Evolutionary conservation across 1,139 yeast genomes (phyloP).

Genomic region (Sugiyamaella japonica): DNA sequence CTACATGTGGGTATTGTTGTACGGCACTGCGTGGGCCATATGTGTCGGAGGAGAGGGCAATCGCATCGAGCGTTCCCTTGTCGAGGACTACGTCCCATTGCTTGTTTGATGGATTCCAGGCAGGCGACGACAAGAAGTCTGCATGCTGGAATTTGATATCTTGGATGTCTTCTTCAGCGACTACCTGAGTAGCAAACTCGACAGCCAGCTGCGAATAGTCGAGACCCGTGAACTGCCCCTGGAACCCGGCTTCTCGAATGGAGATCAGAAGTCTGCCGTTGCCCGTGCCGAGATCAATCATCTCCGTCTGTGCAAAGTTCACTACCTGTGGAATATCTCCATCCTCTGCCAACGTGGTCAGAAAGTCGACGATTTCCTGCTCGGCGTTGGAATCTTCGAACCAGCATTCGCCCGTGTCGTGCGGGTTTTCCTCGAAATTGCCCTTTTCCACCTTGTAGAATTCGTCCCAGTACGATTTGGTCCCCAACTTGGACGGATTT

Average conservation of each 20-base stretch:
- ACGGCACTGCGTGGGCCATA: constrained; percentile 50
- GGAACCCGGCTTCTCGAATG: constrained; percentile 59
- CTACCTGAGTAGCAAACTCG: constrained; percentile 64
- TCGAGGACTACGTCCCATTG: constrained; percentile 76
- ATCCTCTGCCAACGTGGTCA: constrained; percentile 46
- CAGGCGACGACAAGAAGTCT: constrained; percentile 42
- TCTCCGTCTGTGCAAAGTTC: constrained; percentile 38
- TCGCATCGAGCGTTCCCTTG: constrained; percentile 96
- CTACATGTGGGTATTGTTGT: constrained; percentile 63
- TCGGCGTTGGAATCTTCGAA: constrained; percentile 93
- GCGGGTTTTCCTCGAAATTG: constrained; percentile 69
- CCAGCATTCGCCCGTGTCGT: constrained; percentile 96
- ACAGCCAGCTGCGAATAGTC: constrained; percentile 85
- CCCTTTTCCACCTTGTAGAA: constrained; percentile 71
- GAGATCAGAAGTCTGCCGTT: constrained; percentile 86
- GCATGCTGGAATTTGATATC: constrained; percentile 49
- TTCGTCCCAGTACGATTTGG: constrained; percentile 64
- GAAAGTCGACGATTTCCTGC: constrained; percentile 67
- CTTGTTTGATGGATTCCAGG: constrained; percentile 42
- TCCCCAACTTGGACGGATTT: constrained; percentile 33
- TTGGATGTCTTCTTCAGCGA: constrained; percentile 43
- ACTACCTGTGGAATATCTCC: constrained; percentile 26
- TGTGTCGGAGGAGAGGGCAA: constrained; percentile 71
- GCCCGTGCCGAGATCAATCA: constrained; percentile 91
- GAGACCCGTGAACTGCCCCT: constrained; percentile 61